A percentile compares a stretch with the other conserved stretches of the same genome.
Evolutionary conservation across 148 eudicot species (phyloP).

Genomic region (Mesembryanthemum crystallinum): DNA sequence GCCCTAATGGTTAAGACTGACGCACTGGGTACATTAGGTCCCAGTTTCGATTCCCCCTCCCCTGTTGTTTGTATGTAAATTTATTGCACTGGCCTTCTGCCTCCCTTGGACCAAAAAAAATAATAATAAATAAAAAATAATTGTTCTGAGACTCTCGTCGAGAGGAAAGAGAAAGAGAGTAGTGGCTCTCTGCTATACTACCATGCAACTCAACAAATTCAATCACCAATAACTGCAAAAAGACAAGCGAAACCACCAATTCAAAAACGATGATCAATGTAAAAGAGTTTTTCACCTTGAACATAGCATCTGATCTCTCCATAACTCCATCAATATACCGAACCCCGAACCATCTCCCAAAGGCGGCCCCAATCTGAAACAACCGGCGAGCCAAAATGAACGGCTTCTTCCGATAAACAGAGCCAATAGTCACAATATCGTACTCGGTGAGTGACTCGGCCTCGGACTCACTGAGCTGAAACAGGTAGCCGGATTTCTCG

Average conservation of each 20-base stretch:
- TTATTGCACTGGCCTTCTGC: too few species aligned
- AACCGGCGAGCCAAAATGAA: slow-evolving; percentile 57
- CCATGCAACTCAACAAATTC: too few species aligned
- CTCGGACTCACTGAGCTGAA: slow-evolving; percentile 57
- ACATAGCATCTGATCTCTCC: slow-evolving; percentile 67
- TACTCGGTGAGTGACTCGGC: slow-evolving; percentile 68
- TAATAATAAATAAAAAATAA: too few species aligned
- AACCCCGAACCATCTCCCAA: slow-evolving; percentile 73
- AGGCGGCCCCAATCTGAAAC: slow-evolving; percentile 59
- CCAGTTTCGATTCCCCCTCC: too few species aligned
- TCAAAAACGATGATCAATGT: background rate
- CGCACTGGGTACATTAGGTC: too few species aligned
- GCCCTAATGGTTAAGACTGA: too few species aligned
- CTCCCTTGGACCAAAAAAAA: too few species aligned
- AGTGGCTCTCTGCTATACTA: too few species aligned
- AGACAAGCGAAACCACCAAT: background rate
- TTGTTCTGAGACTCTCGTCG: too few species aligned
- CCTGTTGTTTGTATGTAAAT: too few species aligned
- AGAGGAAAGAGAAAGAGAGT: too few species aligned
- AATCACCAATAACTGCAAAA: background rate
- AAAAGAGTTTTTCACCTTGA: slow-evolving; percentile 78
- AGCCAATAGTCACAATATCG: slow-evolving; percentile 45
- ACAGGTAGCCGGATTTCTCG: slow-evolving; percentile 71
- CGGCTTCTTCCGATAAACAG: slow-evolving; percentile 62
- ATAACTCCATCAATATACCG: slow-evolving; percentile 60